Conservation (phyloP, 345 rosid genomes). For the Citrus glauca region DNA sequence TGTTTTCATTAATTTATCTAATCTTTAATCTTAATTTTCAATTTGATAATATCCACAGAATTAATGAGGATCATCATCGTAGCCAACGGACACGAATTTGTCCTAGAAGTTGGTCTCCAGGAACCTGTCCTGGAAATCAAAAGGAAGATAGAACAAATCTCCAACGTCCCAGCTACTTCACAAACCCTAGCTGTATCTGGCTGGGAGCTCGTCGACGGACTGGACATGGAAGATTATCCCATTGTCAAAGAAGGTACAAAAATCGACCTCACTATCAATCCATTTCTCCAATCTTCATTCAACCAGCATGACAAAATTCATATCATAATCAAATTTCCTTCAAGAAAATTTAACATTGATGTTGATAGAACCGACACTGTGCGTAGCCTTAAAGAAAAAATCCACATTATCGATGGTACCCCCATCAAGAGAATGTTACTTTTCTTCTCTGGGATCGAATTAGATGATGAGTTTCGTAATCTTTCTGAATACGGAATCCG, state of each 20-base stretch:
- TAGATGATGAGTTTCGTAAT: slow-evolving; percentile 64
- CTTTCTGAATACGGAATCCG: slow-evolving; percentile 62
- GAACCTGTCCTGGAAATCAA: slow-evolving; percentile 68
- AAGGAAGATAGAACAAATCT: slow-evolving; percentile 43
- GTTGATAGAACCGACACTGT: slow-evolving; percentile 77
- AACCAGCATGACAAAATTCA: slow-evolving; percentile 23
- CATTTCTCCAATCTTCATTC: slow-evolving; percentile 10
- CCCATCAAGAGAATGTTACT: slow-evolving; percentile 66
- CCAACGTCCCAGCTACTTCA: slow-evolving; percentile 45
- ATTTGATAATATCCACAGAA: neutral
- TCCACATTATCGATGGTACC: slow-evolving; percentile 58
- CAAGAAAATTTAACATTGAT: slow-evolving; percentile 42
- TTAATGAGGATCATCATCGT: slow-evolving; percentile 56
- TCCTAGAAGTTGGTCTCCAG: slow-evolving; percentile 46
- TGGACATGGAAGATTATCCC: slow-evolving; percentile 92
- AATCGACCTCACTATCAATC: slow-evolving; percentile 57
- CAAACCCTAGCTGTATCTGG: slow-evolving; percentile 59
- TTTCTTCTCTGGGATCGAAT: slow-evolving; percentile 54
- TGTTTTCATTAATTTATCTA: neutral
- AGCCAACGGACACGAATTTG: slow-evolving; percentile 43
- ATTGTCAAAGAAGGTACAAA: slow-evolving; percentile 61
- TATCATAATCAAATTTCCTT: slow-evolving; percentile 57
- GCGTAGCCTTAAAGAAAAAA: slow-evolving; percentile 77
- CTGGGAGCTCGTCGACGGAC: slow-evolving; percentile 82
- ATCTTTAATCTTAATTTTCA: neutral